These are phyloP conservation scores for Amaranthus hypochondriacus DNA, from an alignment of 148 eudicot species.

Conservation along the genomic window DNA sequence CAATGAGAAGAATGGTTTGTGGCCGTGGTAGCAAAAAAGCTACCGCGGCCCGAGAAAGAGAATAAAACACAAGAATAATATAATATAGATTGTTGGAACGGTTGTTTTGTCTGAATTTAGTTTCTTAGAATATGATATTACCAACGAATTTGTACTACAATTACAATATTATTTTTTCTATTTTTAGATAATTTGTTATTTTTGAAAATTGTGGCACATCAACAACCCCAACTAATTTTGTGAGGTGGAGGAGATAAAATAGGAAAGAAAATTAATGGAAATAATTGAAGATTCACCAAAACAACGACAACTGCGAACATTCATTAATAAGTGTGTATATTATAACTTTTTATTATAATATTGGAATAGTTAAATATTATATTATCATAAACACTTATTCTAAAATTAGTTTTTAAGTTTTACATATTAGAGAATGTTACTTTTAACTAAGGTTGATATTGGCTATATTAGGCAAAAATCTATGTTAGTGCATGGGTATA, in stretches of 20 bases:
- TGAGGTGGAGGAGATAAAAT: background rate
- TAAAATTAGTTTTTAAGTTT: too few species aligned
- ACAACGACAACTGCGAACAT: conserved; percentile 11
- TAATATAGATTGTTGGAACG: background rate
- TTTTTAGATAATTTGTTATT: conserved; percentile 4
- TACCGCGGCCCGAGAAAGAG: conserved; percentile 25
- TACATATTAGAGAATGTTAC: background rate
- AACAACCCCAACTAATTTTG: conserved; percentile 11
- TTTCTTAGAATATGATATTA: background rate
- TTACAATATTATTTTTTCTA: conserved; percentile 7
- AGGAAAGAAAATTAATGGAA: conserved; percentile 16
- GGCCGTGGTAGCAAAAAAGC: conserved; percentile 30
- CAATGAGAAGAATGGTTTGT: background rate
- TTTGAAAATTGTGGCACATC: conserved; percentile 7
- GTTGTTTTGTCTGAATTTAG: background rate
- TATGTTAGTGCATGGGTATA: background rate
- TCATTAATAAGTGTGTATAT: conserved; percentile 3
- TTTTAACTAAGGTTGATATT: background rate
- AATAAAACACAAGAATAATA: background rate
- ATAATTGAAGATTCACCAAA: conserved; percentile 11
- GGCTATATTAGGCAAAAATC: background rate
- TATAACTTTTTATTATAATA: background rate
- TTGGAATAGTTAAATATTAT: too few species aligned
- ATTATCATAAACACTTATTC: too few species aligned
- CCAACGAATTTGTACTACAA: conserved; percentile 5